Conservation (phyloP, 805 yeast genomes). For the Starmerella roubikii region DNA sequence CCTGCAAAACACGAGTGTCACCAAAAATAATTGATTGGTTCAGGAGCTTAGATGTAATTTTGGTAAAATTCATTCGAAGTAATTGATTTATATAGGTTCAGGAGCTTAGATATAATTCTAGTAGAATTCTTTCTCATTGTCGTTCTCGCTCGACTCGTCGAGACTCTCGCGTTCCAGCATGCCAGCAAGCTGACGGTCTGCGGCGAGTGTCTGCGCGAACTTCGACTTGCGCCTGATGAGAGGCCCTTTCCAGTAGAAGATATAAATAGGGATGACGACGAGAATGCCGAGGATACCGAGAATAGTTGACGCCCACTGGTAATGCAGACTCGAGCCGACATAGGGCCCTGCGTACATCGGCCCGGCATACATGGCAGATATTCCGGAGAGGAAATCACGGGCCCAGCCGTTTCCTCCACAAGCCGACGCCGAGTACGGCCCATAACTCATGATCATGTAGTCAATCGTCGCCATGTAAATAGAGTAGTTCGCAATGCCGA, state of each 20-base stretch:
- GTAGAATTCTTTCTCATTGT: no score
- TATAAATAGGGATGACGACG: constrained; percentile 30
- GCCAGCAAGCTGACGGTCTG: constrained; percentile 18
- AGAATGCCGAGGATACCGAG: constrained; percentile 28
- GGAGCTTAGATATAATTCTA: no score
- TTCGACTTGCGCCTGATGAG: constrained; percentile 26
- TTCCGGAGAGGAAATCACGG: constrained; percentile 31
- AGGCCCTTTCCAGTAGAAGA: constrained; percentile 33
- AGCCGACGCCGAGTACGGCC: constrained; percentile 33
- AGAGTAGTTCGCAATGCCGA: constrained; percentile 31
- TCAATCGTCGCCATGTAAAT: constrained; percentile 35
- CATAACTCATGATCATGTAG: constrained; percentile 33
- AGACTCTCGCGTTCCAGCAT: not conserved
- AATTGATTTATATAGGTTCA: no score
- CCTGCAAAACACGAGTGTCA: no score
- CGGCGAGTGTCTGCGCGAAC: constrained; percentile 27
- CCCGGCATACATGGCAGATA: constrained; percentile 29
- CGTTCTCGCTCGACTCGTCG: not conserved
- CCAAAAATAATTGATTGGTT: no score
- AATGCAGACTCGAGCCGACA: constrained; percentile 26
- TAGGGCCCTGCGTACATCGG: constrained; percentile 31
- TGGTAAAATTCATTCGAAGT: no score
- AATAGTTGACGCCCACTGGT: constrained; percentile 32
- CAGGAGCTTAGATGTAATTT: no score
- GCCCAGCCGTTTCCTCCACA: constrained; percentile 35